A percentile compares a stretch with the other conserved stretches of the same genome.
Conservation (phyloP, 257 asterid species). For the Leonotis leonurus region DNA sequence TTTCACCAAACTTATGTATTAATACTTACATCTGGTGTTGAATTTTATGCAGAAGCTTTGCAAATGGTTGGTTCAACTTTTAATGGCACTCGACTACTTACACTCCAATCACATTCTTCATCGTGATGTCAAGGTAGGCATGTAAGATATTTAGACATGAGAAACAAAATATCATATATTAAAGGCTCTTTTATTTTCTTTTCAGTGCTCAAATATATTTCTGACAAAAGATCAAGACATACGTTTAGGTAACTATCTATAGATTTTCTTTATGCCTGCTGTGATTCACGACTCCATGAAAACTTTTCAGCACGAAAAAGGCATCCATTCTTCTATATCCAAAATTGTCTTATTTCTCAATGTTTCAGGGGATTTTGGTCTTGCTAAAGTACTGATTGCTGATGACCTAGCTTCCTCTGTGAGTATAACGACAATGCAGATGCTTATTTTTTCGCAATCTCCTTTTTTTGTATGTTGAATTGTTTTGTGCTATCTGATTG, state of each 20-base stretch:
- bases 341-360: not conserved
- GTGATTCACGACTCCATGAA: too few species aligned
- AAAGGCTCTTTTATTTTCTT: slow-evolving; percentile 10
- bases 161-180: not conserved
- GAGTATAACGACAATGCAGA: slow-evolving; percentile 26
- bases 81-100: slow-evolving; percentile 94
- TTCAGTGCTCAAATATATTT: slow-evolving; percentile 95
- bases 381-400: slow-evolving; percentile 83
- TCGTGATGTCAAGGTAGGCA: slow-evolving; percentile 87
- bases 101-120: slow-evolving; percentile 82
- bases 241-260: slow-evolving; percentile 75
- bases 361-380: slow-evolving; percentile 94
- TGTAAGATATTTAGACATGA: not conserved
- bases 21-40: slow-evolving; percentile 14
- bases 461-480: not conserved
- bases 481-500: slow-evolving; percentile 4
- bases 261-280: not conserved
- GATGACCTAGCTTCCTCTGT: slow-evolving; percentile 98
- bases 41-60: slow-evolving; percentile 73
- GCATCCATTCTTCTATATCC: not conserved
- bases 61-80: slow-evolving; percentile 90
- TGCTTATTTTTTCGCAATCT: not conserved
- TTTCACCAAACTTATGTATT: not conserved
- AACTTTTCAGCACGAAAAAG: not conserved
- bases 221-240: slow-evolving; percentile 87